Conservation (phyloP, 2,329 filamentous ascomycete genomes). For the Venturia asperata region DNA sequence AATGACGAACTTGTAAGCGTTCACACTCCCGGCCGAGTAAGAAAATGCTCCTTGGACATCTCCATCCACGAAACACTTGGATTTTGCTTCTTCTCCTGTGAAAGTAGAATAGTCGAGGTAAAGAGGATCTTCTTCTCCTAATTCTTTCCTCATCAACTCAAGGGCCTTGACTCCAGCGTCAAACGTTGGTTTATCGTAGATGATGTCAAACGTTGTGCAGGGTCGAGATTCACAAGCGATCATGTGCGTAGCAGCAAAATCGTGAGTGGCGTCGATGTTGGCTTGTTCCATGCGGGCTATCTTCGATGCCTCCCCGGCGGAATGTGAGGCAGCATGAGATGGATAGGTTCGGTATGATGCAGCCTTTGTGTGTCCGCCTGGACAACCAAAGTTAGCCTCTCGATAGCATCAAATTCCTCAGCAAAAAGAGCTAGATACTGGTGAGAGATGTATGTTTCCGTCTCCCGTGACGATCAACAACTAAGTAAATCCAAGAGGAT, state of each 20-base stretch:
- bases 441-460: too few relatives aligned
- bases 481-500: too few relatives aligned
- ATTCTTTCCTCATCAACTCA: constrained; percentile 37
- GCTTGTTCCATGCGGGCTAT: constrained; percentile 36
- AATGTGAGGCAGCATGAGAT: constrained; percentile 40
- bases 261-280: constrained; percentile 49
- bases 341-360: constrained; percentile 47
- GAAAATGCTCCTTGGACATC: constrained; percentile 56
- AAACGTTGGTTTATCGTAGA: constrained; percentile 40
- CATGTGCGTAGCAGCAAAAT: constrained; percentile 44
- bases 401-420: neutral
- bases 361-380: constrained; percentile 44
- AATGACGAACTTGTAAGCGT: constrained; percentile 78
- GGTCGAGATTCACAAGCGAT: constrained; percentile 40
- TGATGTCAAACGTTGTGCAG: constrained; percentile 51
- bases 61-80: constrained; percentile 32
- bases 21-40: constrained; percentile 58
- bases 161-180: neutral
- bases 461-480: too few relatives aligned
- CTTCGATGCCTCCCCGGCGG: constrained; percentile 42
- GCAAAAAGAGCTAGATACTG: too few relatives aligned
- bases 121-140: constrained; percentile 39
- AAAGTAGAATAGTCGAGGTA: constrained; percentile 40
- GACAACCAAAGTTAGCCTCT: neutral
- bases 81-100: constrained; percentile 36